These are phyloP conservation scores for Flaveria floridana DNA, from an alignment of 140 eudicot species.

Conservation along the genomic window DNA sequence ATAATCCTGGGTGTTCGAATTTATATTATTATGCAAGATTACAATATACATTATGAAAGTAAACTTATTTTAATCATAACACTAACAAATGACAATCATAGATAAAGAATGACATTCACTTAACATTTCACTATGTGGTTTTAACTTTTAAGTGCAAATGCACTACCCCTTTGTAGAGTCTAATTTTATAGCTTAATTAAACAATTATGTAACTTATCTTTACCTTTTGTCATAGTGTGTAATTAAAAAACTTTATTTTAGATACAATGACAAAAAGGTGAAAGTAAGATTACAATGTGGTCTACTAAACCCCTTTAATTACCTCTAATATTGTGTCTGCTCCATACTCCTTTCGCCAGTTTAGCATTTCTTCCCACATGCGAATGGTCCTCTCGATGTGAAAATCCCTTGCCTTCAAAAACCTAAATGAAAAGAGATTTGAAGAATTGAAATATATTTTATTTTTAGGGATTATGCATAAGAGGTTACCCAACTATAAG, in stretches of 20 bases:
- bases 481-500: not conserved
- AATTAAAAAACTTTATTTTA: not conserved
- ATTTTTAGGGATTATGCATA: not conserved
- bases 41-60: not conserved
- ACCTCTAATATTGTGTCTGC: constrained; percentile 93
- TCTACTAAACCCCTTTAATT: constrained; percentile 14
- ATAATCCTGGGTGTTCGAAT: constrained; percentile 51
- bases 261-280: not conserved
- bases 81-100: not conserved
- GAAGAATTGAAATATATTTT: not conserved
- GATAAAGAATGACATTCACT: not conserved
- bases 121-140: not conserved
- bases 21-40: not conserved
- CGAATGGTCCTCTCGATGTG: constrained; percentile 60
- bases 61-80: not conserved
- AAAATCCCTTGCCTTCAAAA: constrained; percentile 89
- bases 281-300: constrained; percentile 1
- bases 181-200: not conserved
- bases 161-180: not conserved
- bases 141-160: constrained; percentile 5
- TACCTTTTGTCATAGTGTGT: not conserved
- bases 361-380: constrained; percentile 98
- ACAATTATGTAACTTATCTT: not conserved
- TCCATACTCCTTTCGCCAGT: constrained; percentile 87
- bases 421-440: constrained; percentile 39